phyloP scores from a whole-genome alignment of 1,139 yeast genomes.

The Magnusiomyces paraingens region DNA sequence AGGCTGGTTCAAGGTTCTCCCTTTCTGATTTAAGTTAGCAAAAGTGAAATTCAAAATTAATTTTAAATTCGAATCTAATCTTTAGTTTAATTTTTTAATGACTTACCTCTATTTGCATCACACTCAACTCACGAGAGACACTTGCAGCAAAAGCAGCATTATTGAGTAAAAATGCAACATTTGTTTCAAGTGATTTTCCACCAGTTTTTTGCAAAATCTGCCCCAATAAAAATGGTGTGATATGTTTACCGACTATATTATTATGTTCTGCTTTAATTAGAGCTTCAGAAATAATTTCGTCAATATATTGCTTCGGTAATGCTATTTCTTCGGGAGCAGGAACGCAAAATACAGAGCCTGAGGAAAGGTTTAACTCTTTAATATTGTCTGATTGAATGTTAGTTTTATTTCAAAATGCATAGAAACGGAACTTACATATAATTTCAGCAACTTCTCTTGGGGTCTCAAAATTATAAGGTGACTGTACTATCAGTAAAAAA shows the following conservation, averaged over 20 bases:
- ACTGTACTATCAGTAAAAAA: slow-evolving; percentile 24
- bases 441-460: slow-evolving; percentile 57
- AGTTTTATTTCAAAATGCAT: not conserved
- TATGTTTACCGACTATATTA: slow-evolving; percentile 61
- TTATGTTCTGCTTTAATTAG: slow-evolving; percentile 46
- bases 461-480: slow-evolving; percentile 57
- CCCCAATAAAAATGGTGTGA: slow-evolving; percentile 70
- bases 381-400: slow-evolving; percentile 36
- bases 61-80: not conserved
- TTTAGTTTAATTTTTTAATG: no score
- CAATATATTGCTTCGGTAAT: slow-evolving; percentile 48
- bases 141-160: slow-evolving; percentile 65
- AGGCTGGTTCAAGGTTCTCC: not conserved
- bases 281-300: slow-evolving; percentile 52
- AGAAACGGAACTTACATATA: slow-evolving; percentile 36
- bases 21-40: not conserved
- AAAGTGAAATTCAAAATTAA: slow-evolving; percentile 3
- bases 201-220: slow-evolving; percentile 59
- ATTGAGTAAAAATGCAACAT: slow-evolving; percentile 68
- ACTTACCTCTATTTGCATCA: not conserved
- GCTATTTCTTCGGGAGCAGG: slow-evolving; percentile 73
- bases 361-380: slow-evolving; percentile 43
- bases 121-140: slow-evolving; percentile 52
- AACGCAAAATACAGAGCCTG: slow-evolving; percentile 74
- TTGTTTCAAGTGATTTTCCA: slow-evolving; percentile 66